A percentile compares a stretch with the other conserved stretches of the same genome.
These are phyloP conservation scores for Auxenochlorella pyrenoidosa DNA, from an alignment of 139 green algal genomes.

Conservation along the genomic window DNA sequence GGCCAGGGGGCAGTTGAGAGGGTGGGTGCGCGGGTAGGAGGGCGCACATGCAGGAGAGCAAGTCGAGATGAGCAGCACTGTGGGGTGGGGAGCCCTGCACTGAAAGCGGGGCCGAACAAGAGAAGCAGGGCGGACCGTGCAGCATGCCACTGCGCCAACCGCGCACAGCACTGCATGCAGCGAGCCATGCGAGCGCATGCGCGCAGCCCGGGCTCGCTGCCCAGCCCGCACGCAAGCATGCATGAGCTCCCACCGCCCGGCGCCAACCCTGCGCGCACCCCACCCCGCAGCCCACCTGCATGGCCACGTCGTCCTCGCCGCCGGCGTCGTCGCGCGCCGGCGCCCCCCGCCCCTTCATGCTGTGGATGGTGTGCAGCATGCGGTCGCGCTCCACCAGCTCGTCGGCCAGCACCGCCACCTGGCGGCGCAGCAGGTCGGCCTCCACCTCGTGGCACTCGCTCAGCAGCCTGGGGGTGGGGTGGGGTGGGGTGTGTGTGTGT, in stretches of 20 bases:
- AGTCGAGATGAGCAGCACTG: background rate
- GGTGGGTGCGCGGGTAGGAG: background rate
- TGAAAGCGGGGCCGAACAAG: too few relatives aligned
- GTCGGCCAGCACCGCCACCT: slow-evolving; percentile 44
- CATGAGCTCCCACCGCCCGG: background rate
- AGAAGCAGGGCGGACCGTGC: too few relatives aligned
- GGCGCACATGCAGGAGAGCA: background rate
- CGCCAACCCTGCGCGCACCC: too few relatives aligned
- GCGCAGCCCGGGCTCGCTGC: too few relatives aligned
- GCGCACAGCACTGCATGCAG: background rate
- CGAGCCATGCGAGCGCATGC: too few relatives aligned
- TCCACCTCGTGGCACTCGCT: slow-evolving; percentile 27
- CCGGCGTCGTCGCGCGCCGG: background rate
- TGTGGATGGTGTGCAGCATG: slow-evolving; percentile 33
- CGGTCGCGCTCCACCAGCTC: slow-evolving; percentile 53
- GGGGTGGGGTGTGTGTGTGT: too few relatives aligned
- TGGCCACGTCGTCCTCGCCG: slow-evolving; percentile 39
- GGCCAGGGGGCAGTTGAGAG: too few relatives aligned
- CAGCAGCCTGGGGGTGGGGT: background rate
- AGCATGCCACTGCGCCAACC: background rate
- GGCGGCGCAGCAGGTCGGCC: slow-evolving; percentile 42
- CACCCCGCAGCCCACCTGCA: slow-evolving; percentile 9
- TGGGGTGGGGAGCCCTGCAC: too few relatives aligned
- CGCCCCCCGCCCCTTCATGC: slow-evolving; percentile 8
- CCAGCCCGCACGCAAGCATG: background rate